Evolutionary conservation across 108 stramenopile species (phyloP).

Genomic region (Aureococcus anophagefferens): DNA sequence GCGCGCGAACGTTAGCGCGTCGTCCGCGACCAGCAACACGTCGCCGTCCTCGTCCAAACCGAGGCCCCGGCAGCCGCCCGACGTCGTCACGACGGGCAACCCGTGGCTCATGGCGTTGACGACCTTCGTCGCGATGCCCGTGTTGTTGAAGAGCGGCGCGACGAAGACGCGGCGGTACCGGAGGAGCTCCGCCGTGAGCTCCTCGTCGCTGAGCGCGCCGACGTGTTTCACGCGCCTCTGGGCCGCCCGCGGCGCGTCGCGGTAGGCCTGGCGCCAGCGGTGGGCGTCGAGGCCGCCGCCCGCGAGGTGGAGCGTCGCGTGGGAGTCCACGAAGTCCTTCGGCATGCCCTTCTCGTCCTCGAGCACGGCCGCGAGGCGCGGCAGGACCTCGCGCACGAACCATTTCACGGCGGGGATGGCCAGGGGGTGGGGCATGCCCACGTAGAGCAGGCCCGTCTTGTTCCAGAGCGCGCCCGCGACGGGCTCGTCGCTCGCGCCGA

Average conservation of each 20-base stretch:
- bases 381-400: not conserved
- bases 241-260: not conserved
- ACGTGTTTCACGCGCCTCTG: not conserved
- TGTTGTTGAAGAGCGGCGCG: slow-evolving; percentile 2
- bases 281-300: not conserved
- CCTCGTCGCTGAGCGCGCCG: not conserved
- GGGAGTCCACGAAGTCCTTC: not conserved
- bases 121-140: not conserved
- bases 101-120: slow-evolving; percentile 1
- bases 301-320: not conserved
- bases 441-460: not conserved
- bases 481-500: not conserved
- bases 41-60: not conserved
- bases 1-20: not conserved
- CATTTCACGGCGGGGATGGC: not conserved
- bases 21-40: not conserved
- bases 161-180: not conserved
- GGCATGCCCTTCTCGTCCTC: not conserved
- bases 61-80: not conserved
- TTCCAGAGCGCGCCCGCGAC: not conserved
- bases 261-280: not conserved
- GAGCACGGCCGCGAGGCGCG: not conserved
- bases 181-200: not conserved
- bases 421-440: not conserved
- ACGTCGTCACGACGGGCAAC: not conserved